Percentiles rank a stretch among this genome's conserved stretches.
Conservation (phyloP, 257 asterid species). For the Solanum chmielewskii region DNA sequence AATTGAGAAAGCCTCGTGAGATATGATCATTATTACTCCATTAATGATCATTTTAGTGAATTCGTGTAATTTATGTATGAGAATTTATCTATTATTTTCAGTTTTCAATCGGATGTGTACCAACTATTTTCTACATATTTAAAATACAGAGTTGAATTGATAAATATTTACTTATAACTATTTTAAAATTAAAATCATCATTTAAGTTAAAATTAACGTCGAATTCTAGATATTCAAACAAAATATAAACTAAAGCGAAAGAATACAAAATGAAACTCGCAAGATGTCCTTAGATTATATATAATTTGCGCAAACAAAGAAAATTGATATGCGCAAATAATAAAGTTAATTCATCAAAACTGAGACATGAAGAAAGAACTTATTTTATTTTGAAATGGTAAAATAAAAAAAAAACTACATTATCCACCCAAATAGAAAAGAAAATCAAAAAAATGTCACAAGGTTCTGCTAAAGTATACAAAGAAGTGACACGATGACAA, state of each 20-base stretch:
- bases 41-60: not conserved
- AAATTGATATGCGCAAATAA: too few species aligned
- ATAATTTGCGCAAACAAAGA: too few species aligned
- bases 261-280: not conserved
- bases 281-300: not conserved
- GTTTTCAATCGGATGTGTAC: not conserved
- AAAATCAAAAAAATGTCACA: not conserved
- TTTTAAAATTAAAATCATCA: not conserved
- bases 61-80: not conserved
- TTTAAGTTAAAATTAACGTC: not conserved
- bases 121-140: not conserved
- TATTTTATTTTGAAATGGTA: not conserved
- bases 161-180: too few species aligned
- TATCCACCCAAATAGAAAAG: not conserved
- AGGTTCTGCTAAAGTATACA: not conserved
- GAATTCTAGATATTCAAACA: not conserved
- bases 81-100: not conserved
- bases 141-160: not conserved
- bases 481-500: conserved; percentile 1
- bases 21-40: not conserved
- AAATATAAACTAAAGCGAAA: not conserved
- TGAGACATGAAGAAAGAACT: too few species aligned
- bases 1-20: not conserved
- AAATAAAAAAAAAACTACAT: not conserved
- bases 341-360: too few species aligned